Conservation (phyloP, 306 rosid species). For the Mimosa bimucronata region DNA sequence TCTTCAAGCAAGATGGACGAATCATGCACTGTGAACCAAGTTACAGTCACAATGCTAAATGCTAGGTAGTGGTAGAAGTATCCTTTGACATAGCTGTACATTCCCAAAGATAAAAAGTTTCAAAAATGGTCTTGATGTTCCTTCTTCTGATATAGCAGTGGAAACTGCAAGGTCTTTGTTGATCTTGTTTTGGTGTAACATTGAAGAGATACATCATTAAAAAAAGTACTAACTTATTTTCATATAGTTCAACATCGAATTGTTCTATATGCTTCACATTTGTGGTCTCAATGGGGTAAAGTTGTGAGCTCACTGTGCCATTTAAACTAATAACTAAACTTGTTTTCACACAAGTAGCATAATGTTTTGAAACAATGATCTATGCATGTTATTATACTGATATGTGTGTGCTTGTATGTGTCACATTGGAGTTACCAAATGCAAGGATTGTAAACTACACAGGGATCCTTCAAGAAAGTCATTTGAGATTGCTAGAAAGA, state of each 20-base stretch:
- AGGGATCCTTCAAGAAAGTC: background rate
- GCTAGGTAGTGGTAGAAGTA: conserved; percentile 59
- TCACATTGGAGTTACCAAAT: background rate
- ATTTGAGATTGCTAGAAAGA: background rate
- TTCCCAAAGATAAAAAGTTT: background rate
- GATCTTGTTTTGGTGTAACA: conserved; percentile 42
- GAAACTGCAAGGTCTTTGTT: conserved; percentile 27
- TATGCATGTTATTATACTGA: background rate
- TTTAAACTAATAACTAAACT: background rate
- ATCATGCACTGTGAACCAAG: conserved; percentile 69
- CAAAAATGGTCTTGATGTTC: conserved; percentile 16
- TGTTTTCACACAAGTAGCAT: background rate
- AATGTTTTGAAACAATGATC: background rate
- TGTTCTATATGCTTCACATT: background rate
- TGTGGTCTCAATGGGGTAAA: background rate
- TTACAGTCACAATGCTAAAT: conserved; percentile 67
- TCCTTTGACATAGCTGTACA: conserved; percentile 35
- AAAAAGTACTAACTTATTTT: conserved; percentile 5
- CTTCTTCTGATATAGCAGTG: conserved; percentile 27
- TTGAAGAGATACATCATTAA: conserved; percentile 22
- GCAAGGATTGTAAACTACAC: background rate
- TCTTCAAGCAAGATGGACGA: conserved; percentile 68
- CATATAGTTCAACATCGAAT: background rate
- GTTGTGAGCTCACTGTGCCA: background rate
- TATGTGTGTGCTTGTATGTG: background rate